Percentiles rank a stretch among this genome's conserved stretches.
Evolutionary conservation across 176 grass and related monocot species (phyloP).

Genomic region (Zea luxurians): DNA sequence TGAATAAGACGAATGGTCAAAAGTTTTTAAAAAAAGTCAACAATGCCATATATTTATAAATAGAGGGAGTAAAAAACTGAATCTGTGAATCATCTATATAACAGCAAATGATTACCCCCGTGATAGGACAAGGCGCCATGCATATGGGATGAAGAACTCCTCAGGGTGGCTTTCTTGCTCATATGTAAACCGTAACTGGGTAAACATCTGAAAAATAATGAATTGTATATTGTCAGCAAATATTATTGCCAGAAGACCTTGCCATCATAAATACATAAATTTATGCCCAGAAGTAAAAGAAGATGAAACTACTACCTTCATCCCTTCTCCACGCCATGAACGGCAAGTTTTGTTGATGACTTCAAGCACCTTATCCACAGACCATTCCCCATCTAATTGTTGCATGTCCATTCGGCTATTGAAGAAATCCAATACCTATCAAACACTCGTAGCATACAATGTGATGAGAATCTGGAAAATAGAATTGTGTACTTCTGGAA

Average conservation of each 20-base stretch:
- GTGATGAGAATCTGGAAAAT: constrained; percentile 32
- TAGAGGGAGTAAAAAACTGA: too few relatives aligned
- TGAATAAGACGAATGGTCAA: too few relatives aligned
- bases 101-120: constrained; percentile 61
- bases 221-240: constrained; percentile 33
- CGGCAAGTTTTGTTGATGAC: constrained; percentile 85
- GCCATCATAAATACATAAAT: background rate
- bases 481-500: constrained; percentile 19
- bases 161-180: constrained; percentile 99
- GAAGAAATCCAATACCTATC: constrained; percentile 94
- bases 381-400: constrained; percentile 86
- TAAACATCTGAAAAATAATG: constrained; percentile 89
- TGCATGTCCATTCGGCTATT: constrained; percentile 99
- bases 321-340: constrained; percentile 94
- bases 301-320: constrained; percentile 65
- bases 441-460: constrained; percentile 15
- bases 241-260: constrained; percentile 30
- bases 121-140: constrained; percentile 87
- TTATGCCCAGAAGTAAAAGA: background rate
- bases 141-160: constrained; percentile 99
- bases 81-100: background rate
- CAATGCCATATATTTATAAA: too few relatives aligned
- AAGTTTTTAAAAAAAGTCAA: too few relatives aligned
- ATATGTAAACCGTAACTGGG: constrained; percentile 93
- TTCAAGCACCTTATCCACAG: constrained; percentile 94